phyloP scores from a whole-genome alignment of 108 stramenopile genomes.

The Pseudonitzschia multistriata region DNA sequence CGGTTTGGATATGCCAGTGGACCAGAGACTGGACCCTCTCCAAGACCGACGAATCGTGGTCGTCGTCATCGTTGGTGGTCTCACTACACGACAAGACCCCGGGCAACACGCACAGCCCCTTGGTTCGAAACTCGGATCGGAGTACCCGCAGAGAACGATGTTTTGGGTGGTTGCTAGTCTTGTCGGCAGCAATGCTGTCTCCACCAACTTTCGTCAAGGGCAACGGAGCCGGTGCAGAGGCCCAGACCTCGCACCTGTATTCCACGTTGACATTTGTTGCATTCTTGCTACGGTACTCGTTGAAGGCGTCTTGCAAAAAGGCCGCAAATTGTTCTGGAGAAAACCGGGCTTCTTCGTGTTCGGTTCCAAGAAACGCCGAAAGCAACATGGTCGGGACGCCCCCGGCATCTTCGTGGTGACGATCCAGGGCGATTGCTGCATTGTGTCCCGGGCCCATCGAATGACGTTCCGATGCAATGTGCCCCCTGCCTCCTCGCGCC shows the following conservation, averaged over 20 bases:
- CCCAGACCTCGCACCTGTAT: constrained; percentile 43
- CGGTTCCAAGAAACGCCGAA: constrained; percentile 2
- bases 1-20: background rate
- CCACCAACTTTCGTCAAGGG: constrained; percentile 32
- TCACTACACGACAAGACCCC: background rate
- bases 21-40: background rate
- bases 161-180: background rate
- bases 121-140: background rate
- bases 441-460: background rate
- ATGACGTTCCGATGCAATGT: too few relatives aligned
- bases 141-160: background rate
- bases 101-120: background rate
- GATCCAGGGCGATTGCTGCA: background rate
- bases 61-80: background rate
- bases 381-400: background rate
- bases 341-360: background rate
- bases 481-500: too few relatives aligned
- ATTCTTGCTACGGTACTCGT: background rate
- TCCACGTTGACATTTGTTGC: background rate
- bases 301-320: background rate
- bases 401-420: background rate
- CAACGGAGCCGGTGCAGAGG: constrained; percentile 46
- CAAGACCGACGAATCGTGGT: background rate
- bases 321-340: background rate
- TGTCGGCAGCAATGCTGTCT: background rate